Evolutionary conservation across 768 basidiomycete genomes (phyloP), one percentile per base, ranked within the genome.

Genomic region (Pulveroboletus ravenelii): DNA sequence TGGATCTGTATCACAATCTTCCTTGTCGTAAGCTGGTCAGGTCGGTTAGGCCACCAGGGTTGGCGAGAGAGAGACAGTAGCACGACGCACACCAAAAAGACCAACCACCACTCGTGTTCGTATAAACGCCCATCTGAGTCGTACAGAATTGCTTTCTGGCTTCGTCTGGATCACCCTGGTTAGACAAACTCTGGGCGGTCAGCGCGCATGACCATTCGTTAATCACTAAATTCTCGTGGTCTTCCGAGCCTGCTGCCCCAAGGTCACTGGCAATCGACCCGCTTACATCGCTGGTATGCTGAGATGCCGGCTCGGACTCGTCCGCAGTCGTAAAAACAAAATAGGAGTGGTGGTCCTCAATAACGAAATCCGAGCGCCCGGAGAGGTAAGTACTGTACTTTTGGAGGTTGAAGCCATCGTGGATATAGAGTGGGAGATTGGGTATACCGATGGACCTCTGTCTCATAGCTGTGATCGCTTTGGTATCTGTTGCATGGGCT

Each of bases 311-410:
- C 65, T 70, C 71, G 14, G 58, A 59, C 17, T 70, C 65, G 56
- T 89, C 86, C 2, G 70, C 58, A 2, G 76, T 65, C 0, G 82
- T 80, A 55, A 82, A 87, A 54, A 87, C 79, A 56, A 84, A 79
- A 72, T 88, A 81, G 37, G 82, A 81, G 57, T 89, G 88, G 61
- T 87, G 81, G 52, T 91, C 87, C 52, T 84, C 73, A 6, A 89
- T 78, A 20, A 85, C 74, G 52, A 87, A 89, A 55, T 85, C 82
- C 1, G 64, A 57, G 48, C 80, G 69, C 32, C 69, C 64, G 3
- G 76, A 72, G 5, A 82, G 69, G 55, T 70, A 86, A 18, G 67
- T 55, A 37, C 73, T 53, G 29, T 61, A 61, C 27, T 62, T 49
- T 12, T 55, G 37, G 32, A 62, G 74, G 55, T 87, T 70, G 68